Conservation (phyloP, 2,329 filamentous ascomycete species). For the Westerdykella aurantiaca region DNA sequence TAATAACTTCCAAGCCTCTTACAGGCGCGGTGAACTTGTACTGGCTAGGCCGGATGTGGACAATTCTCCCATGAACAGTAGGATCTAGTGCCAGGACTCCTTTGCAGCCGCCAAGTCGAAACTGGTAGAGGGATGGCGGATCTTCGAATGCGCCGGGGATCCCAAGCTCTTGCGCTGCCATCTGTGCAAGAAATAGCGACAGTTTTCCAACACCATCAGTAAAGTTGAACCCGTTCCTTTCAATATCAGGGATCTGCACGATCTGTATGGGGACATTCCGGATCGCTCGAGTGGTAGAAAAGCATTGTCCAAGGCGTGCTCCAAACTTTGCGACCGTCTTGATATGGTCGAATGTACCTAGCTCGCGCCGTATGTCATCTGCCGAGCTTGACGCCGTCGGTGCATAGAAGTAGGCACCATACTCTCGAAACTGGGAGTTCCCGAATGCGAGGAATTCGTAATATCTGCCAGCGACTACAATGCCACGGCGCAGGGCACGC, state of each 20-base stretch:
- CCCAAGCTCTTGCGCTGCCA: slow-evolving; percentile 66
- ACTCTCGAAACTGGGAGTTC: slow-evolving; percentile 89
- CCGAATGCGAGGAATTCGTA: slow-evolving; percentile 93
- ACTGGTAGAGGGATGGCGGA: slow-evolving; percentile 79
- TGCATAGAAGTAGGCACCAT: slow-evolving; percentile 89
- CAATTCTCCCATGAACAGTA: slow-evolving; percentile 58
- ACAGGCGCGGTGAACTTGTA: slow-evolving; percentile 73
- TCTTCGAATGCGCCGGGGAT: slow-evolving; percentile 49
- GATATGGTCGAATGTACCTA: slow-evolving; percentile 81
- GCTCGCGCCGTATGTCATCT: slow-evolving; percentile 72
- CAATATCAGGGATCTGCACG: slow-evolving; percentile 62
- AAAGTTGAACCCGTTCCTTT: slow-evolving; percentile 64
- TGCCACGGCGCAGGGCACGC: slow-evolving; percentile 68
- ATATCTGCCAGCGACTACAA: slow-evolving; percentile 71
- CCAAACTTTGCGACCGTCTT: slow-evolving; percentile 81
- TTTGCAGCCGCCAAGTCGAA: slow-evolving; percentile 88
- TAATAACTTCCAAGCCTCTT: slow-evolving; percentile 76
- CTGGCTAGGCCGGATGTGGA: slow-evolving; percentile 79
- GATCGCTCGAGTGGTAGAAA: slow-evolving; percentile 82
- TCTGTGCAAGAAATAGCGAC: slow-evolving; percentile 67
- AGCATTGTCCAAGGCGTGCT: slow-evolving; percentile 86
- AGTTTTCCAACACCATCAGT: slow-evolving; percentile 93
- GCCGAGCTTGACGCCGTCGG: slow-evolving; percentile 62
- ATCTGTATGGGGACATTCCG: slow-evolving; percentile 50
- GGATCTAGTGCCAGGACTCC: slow-evolving; percentile 76